Percentiles rank a stretch among this genome's conserved stretches.
These are phyloP conservation scores for Afroboletus lepidellus DNA, from an alignment of 1,284 basidiomycete species.

Conservation along the genomic window DNA sequence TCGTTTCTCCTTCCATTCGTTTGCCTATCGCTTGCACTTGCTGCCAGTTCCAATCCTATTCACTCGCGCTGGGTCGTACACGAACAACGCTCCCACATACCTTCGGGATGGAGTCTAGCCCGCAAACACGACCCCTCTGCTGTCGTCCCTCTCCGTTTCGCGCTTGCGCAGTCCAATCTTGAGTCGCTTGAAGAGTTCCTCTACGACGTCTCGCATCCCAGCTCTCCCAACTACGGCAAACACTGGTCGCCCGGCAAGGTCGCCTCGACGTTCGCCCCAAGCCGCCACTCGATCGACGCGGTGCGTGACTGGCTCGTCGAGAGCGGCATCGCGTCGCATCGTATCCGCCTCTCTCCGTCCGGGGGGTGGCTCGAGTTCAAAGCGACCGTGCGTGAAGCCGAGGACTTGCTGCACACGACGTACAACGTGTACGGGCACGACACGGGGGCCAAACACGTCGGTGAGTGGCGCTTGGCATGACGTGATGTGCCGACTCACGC, in stretches of 20 bases:
- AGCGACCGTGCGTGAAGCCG: conserved; percentile 43
- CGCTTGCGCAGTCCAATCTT: conserved; percentile 43
- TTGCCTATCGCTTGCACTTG: conserved; percentile 22
- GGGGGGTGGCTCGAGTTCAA: conserved; percentile 45
- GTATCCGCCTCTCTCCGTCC: conserved; percentile 34
- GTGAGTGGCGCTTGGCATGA: conserved; percentile 19
- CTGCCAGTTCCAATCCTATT: conserved; percentile 13
- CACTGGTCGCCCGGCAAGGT: conserved; percentile 45
- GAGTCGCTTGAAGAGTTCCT: conserved; percentile 39
- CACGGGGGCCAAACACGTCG: conserved; percentile 33
- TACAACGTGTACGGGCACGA: conserved; percentile 45
- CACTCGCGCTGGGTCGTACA: conserved; percentile 25
- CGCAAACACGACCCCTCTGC: conserved; percentile 31
- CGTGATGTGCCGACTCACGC: too few species aligned
- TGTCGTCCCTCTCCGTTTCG: conserved; percentile 43
- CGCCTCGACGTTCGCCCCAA: conserved; percentile 43
- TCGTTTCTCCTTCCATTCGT: conserved; percentile 26
- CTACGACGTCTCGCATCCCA: conserved; percentile 45
- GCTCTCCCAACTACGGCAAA: conserved; percentile 44
- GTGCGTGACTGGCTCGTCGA: conserved; percentile 41
- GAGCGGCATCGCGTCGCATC: conserved; percentile 36
- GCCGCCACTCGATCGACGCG: conserved; percentile 34
- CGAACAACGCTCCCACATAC: conserved; percentile 35
- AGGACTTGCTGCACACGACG: conserved; percentile 41
- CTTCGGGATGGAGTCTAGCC: conserved; percentile 36